Percentiles rank a stretch among this genome's conserved stretches.
Evolutionary conservation across 2,329 filamentous ascomycete species (phyloP).

Genomic region (Pyrenophora tritici-repentis): DNA sequence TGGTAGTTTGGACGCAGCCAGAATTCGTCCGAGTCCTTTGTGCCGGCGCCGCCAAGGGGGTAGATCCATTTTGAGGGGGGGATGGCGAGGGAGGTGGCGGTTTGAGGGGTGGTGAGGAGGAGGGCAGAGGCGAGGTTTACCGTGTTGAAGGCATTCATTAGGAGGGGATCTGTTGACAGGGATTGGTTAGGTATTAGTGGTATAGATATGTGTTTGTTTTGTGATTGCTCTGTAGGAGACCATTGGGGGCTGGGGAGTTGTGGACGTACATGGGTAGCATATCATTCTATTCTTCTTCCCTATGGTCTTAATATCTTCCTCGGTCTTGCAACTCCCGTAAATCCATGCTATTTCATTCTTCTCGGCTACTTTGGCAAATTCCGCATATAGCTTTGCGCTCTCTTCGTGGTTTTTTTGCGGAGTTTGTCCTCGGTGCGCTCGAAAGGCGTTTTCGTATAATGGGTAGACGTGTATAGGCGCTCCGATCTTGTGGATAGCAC

Average conservation of each 20-base stretch:
- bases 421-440: conserved; percentile 61
- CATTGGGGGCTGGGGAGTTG: no score
- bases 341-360: conserved; percentile 63
- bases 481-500: conserved; percentile 62
- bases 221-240: no score
- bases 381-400: conserved; percentile 63
- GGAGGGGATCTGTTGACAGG: conserved; percentile 59
- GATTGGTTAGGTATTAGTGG: no score
- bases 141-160: conserved; percentile 75
- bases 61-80: conserved; percentile 66
- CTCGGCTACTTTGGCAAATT: conserved; percentile 63
- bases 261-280: conserved; percentile 64
- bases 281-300: conserved; percentile 68
- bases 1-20: conserved; percentile 66
- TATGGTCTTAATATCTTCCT: conserved; percentile 60
- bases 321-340: conserved; percentile 55
- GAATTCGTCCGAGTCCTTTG: conserved; percentile 62
- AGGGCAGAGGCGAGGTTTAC: conserved; percentile 67
- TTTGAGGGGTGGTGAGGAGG: conserved; percentile 61
- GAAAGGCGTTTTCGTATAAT: conserved; percentile 67
- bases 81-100: conserved; percentile 61
- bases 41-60: conserved; percentile 66
- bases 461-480: conserved; percentile 71
- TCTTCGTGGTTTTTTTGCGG: conserved; percentile 62
- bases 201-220: no score